Percentiles rank a stretch among this genome's conserved stretches.
Evolutionary conservation across 2,329 filamentous ascomycete species (phyloP).

Genomic region (Atkinsonella hypoxylon): DNA sequence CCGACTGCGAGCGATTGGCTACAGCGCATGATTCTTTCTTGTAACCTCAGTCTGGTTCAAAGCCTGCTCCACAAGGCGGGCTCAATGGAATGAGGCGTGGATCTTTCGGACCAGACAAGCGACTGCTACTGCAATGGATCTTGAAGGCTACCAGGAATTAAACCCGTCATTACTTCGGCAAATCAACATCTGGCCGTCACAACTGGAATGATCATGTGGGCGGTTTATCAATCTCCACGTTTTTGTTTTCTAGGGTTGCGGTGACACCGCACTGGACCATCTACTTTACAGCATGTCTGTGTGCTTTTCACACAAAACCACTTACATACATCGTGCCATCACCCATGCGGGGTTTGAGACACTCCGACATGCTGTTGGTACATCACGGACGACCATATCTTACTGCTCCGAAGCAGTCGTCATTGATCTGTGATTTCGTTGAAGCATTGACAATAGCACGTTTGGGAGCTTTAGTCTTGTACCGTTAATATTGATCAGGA

Average conservation of each 20-base stretch:
- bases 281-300: neutral
- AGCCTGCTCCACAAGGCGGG: neutral
- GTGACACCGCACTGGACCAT: slow-evolving; percentile 1
- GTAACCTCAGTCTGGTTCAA: neutral
- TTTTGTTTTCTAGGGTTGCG: neutral
- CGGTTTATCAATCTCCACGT: slow-evolving; percentile 2
- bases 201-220: neutral
- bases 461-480: too few species aligned
- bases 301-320: neutral
- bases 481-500: too few species aligned
- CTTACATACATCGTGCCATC: neutral
- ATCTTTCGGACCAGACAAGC: neutral
- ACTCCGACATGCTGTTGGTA: neutral
- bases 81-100: neutral
- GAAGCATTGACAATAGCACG: too few species aligned
- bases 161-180: neutral
- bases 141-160: neutral
- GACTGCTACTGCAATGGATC: neutral
- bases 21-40: too few species aligned
- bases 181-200: neutral
- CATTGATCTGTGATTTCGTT: too few species aligned
- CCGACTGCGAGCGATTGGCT: neutral
- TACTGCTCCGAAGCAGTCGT: too few species aligned
- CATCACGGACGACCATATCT: neutral
- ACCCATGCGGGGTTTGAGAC: slow-evolving; percentile 2